Percentiles rank a stretch among this genome's conserved stretches.
Conservation (phyloP, 352 stramenopile species). For the Pelagophyceae sp. region DNA sequence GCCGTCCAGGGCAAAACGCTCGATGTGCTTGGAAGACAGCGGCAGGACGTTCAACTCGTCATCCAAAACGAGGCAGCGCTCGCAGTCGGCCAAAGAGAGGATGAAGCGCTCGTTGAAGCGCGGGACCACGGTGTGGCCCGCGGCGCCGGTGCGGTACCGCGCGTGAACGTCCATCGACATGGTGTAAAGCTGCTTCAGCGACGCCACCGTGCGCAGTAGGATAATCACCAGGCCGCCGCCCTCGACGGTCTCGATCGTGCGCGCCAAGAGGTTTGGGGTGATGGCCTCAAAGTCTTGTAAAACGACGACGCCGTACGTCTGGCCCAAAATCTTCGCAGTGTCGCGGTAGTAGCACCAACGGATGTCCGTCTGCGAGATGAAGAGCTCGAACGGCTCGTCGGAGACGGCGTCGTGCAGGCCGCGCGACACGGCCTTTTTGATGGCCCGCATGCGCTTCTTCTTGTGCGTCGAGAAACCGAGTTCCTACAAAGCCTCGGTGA, state of each 20-base stretch:
- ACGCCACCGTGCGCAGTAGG: slow-evolving; percentile 93
- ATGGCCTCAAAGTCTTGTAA: slow-evolving; percentile 98
- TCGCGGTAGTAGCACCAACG: slow-evolving; percentile 99
- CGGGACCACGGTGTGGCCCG: slow-evolving; percentile 75
- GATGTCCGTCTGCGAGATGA: slow-evolving; percentile 95
- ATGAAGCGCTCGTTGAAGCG: slow-evolving; percentile 99
- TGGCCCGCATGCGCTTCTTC: slow-evolving; percentile 61
- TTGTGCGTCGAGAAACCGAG: slow-evolving; percentile 94
- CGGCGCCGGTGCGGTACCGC: slow-evolving; percentile 59
- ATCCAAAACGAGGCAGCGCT: slow-evolving; percentile 92
- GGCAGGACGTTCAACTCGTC: slow-evolving; percentile 98
- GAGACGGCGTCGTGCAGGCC: slow-evolving; percentile 78
- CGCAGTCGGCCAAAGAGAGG: slow-evolving; percentile 84
- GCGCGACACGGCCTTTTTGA: slow-evolving; percentile 77
- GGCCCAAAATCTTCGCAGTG: slow-evolving; percentile 94
- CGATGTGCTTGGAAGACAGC: slow-evolving; percentile 45
- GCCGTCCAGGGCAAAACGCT: slow-evolving; percentile 39
- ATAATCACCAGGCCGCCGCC: slow-evolving; percentile 93
- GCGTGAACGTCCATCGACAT: slow-evolving; percentile 91
- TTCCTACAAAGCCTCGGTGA: no score
- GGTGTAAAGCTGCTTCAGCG: slow-evolving; percentile 95
- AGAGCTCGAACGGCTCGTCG: slow-evolving; percentile 96
- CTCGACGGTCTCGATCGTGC: slow-evolving; percentile 97
- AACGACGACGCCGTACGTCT: slow-evolving; percentile 95
- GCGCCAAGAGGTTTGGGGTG: slow-evolving; percentile 96